Conservation (phyloP, 306 rosid species). For the Echinosophora koreensis region DNA sequence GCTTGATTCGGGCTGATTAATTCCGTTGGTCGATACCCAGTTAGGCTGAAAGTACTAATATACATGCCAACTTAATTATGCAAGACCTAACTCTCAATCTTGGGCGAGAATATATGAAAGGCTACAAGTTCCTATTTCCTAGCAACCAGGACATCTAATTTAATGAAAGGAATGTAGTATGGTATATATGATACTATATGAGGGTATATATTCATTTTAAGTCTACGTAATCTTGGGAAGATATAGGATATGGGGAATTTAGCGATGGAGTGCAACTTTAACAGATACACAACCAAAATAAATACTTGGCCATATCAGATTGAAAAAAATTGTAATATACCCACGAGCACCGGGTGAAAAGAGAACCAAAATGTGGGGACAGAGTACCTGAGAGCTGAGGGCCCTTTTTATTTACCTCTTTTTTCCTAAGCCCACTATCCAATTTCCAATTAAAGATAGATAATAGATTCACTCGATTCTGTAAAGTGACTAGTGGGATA, state of each 20-base stretch:
- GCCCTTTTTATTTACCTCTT: neutral
- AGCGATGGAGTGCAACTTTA: slow-evolving; percentile 41
- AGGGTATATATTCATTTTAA: slow-evolving; percentile 3
- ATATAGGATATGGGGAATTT: slow-evolving; percentile 21
- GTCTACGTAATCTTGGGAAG: slow-evolving; percentile 31
- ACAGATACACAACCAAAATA: slow-evolving; percentile 12
- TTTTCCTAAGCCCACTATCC: neutral
- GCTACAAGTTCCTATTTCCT: neutral
- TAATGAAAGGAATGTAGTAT: slow-evolving; percentile 1
- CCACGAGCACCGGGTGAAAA: slow-evolving; percentile 1
- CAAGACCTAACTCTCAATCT: neutral
- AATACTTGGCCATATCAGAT: neutral
- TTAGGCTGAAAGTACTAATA: slow-evolving; percentile 15
- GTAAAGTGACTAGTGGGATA: slow-evolving; percentile 43
- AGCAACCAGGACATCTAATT: neutral
- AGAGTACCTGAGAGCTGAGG: neutral
- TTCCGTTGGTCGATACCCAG: slow-evolving; percentile 33
- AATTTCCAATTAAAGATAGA: slow-evolving; percentile 36
- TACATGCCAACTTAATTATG: neutral
- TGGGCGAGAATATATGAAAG: slow-evolving; percentile 29
- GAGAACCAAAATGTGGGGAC: slow-evolving; percentile 38
- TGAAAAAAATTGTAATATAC: slow-evolving; percentile 26
- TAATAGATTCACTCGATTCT: slow-evolving; percentile 33
- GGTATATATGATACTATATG: neutral
- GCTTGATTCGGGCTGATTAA: slow-evolving; percentile 5